Percentiles rank a stretch among this genome's conserved stretches.
Evolutionary conservation across 768 basidiomycete species (phyloP).

Genomic region (Lentinus brumalis): DNA sequence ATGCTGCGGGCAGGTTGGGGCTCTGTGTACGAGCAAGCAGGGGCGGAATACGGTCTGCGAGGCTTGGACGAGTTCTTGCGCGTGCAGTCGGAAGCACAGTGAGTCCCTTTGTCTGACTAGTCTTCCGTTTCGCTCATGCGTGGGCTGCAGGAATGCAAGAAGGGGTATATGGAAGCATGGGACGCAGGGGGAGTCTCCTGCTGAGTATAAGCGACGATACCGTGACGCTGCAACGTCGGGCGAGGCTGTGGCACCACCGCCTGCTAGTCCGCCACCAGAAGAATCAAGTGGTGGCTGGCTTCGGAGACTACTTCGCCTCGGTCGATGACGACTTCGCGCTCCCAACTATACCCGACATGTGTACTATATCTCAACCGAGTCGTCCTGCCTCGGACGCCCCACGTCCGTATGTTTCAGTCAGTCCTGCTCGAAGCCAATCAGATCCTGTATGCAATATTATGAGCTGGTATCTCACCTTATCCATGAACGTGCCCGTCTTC

Average conservation of each 20-base stretch:
- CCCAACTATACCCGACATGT: background rate
- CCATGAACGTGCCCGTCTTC: background rate
- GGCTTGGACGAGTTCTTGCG: slow-evolving; percentile 65
- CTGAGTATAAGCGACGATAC: slow-evolving; percentile 77
- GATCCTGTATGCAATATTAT: background rate
- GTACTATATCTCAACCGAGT: background rate
- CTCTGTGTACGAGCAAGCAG: slow-evolving; percentile 72
- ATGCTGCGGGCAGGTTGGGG: slow-evolving; percentile 84
- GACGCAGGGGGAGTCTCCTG: slow-evolving; percentile 61
- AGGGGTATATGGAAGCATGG: slow-evolving; percentile 78
- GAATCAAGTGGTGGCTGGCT: background rate
- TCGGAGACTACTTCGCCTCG: background rate
- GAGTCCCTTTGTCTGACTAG: background rate
- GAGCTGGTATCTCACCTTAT: background rate
- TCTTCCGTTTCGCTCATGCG: background rate
- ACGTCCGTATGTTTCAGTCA: no score
- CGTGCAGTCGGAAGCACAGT: slow-evolving; percentile 47
- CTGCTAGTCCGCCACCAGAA: background rate
- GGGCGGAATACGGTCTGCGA: slow-evolving; percentile 76
- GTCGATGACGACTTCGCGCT: background rate
- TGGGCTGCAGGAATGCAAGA: slow-evolving; percentile 49
- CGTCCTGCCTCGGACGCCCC: no score
- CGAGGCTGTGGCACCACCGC: background rate
- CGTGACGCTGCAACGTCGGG: slow-evolving; percentile 2
- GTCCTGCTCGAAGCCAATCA: no score